Conservation (phyloP, 73 alveolate genomes). For the Halteria grandinella region DNA sequence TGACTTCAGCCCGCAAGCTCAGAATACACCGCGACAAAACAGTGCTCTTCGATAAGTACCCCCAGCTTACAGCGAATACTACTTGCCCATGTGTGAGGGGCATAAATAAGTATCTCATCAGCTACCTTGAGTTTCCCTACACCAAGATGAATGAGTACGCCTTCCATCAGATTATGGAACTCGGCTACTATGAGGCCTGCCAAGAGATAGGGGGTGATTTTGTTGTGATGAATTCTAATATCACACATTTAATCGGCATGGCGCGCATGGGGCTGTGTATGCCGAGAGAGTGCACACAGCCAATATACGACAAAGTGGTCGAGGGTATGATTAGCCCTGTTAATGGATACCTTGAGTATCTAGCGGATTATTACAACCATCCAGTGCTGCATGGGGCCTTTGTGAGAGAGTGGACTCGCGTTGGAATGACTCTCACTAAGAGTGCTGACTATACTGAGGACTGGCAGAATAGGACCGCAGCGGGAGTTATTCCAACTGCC, state of each 20-base stretch:
- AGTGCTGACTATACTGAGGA: not conserved
- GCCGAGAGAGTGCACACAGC: too few species aligned
- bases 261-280: too few species aligned
- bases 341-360: slow-evolving; percentile 1
- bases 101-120: slow-evolving; percentile 3
- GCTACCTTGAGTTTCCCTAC: slow-evolving; percentile 22
- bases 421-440: not conserved
- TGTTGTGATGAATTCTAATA: too few species aligned
- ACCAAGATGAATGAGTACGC: slow-evolving; percentile 11
- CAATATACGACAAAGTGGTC: too few species aligned
- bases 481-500: too few species aligned
- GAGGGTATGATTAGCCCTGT: slow-evolving; percentile 1
- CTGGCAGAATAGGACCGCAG: not conserved
- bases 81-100: slow-evolving; percentile 22
- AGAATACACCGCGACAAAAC: slow-evolving; percentile 23
- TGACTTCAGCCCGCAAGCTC: slow-evolving; percentile 5
- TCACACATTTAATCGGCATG: too few species aligned
- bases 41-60: slow-evolving; percentile 22
- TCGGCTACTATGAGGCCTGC: too few species aligned
- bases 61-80: not conserved
- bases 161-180: too few species aligned
- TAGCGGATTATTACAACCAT: not conserved
- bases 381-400: not conserved
- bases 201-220: too few species aligned
- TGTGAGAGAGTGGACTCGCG: not conserved